Evolutionary conservation across 2,329 filamentous ascomycete species (phyloP).

Genomic region (Phyllosticta capitalensis): DNA sequence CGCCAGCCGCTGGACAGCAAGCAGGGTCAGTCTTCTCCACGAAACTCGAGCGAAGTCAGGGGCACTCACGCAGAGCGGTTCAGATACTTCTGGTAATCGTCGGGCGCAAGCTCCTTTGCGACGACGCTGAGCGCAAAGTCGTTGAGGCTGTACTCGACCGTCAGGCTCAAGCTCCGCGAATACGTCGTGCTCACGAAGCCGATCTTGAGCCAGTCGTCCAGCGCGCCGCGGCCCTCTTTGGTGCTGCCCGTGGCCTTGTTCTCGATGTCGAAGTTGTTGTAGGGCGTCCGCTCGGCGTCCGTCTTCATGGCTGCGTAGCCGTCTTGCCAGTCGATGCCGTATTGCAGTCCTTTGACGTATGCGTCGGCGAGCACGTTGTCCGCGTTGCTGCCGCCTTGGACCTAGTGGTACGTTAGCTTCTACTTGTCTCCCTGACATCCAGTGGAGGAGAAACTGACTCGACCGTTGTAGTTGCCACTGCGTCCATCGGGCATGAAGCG

Average conservation of each 20-base stretch:
- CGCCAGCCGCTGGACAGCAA: constrained; percentile 24
- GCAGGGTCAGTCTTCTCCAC: background rate
- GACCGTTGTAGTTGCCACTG: constrained; percentile 25
- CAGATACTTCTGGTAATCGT: constrained; percentile 30
- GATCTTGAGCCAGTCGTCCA: constrained; percentile 22
- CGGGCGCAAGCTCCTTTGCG: constrained; percentile 28
- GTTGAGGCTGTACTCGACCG: constrained; percentile 31
- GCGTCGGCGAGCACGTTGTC: constrained; percentile 27
- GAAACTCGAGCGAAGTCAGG: too few species aligned
- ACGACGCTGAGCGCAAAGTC: constrained; percentile 31
- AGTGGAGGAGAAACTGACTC: background rate
- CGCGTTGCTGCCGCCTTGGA: constrained; percentile 27
- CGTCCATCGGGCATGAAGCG: constrained; percentile 28
- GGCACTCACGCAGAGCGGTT: constrained; percentile 21
- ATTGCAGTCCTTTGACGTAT: constrained; percentile 22
- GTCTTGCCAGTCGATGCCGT: constrained; percentile 24
- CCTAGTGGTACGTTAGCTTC: background rate
- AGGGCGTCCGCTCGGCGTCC: constrained; percentile 8
- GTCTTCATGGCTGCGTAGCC: constrained; percentile 23
- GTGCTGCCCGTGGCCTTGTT: constrained; percentile 17
- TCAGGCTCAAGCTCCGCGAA: constrained; percentile 24
- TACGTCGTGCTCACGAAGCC: constrained; percentile 19
- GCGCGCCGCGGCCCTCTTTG: constrained; percentile 22
- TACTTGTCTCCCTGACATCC: constrained; percentile 36
- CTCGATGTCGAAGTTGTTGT: constrained; percentile 19